phyloP scores from a whole-genome alignment of 2,329 filamentous ascomycete species.

The Fusarium musae region DNA sequence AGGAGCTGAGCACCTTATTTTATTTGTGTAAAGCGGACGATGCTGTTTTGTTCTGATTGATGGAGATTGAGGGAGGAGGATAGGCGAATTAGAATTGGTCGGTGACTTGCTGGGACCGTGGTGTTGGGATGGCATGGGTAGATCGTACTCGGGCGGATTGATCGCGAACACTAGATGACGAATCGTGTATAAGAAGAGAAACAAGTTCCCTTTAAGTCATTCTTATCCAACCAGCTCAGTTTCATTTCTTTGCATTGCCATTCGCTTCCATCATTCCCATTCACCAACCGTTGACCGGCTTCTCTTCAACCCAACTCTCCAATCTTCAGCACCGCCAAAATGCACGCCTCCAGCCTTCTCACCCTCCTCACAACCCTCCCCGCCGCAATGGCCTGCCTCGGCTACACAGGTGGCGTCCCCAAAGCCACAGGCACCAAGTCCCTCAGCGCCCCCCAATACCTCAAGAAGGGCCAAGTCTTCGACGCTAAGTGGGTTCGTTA shows the following conservation, averaged over 20 bases:
- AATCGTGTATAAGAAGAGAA: too few relatives aligned
- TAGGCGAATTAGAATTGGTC: neutral
- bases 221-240: too few relatives aligned
- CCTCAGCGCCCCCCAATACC: conserved; percentile 46
- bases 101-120: neutral
- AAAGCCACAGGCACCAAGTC: conserved; percentile 44
- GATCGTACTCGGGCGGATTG: neutral
- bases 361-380: conserved; percentile 37
- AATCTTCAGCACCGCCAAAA: neutral
- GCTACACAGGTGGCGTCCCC: conserved; percentile 46
- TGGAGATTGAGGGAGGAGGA: neutral
- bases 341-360: conserved; percentile 24
- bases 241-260: neutral
- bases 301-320: neutral
- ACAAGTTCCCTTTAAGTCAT: too few relatives aligned
- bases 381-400: conserved; percentile 47
- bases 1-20: neutral
- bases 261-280: neutral
- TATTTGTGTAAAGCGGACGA: neutral
- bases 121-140: neutral
- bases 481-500: conserved; percentile 51
- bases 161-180: too few relatives aligned
- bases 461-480: conserved; percentile 43
- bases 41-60: neutral
- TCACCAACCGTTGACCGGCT: neutral